A percentile compares a stretch with the other conserved stretches of the same genome.
phyloP scores from a whole-genome alignment of 2,329 filamentous ascomycete species.

The Coniochaeta prunicola region DNA sequence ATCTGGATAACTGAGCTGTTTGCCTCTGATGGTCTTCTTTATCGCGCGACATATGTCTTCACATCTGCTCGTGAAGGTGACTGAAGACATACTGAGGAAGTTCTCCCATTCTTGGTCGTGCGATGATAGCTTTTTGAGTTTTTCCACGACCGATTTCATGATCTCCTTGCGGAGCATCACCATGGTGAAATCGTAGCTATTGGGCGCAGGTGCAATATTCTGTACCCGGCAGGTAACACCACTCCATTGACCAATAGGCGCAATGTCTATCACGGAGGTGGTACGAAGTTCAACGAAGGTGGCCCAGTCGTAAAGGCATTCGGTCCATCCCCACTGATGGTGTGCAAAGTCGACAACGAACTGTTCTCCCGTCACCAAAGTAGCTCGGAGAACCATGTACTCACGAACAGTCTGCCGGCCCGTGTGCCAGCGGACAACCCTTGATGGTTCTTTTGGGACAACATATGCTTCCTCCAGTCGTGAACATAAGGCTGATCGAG shows the following conservation, averaged over 20 bases:
- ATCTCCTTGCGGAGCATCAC: slow-evolving; percentile 88
- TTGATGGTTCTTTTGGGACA: background rate
- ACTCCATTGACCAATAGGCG: background rate
- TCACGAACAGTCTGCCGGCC: background rate
- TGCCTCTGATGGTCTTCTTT: background rate
- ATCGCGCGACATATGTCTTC: background rate
- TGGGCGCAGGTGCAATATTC: background rate
- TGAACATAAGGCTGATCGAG: background rate
- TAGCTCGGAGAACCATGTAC: background rate
- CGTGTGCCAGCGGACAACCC: background rate
- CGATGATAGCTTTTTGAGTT: slow-evolving; percentile 21
- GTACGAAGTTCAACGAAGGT: background rate
- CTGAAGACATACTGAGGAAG: background rate
- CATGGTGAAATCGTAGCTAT: slow-evolving; percentile 59
- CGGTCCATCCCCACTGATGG: background rate
- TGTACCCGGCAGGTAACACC: background rate
- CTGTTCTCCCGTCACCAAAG: background rate
- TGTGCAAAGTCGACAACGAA: background rate
- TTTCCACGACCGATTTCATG: slow-evolving; percentile 89
- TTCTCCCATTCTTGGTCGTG: background rate
- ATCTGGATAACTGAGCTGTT: background rate
- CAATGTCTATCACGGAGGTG: background rate
- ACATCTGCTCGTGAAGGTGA: background rate
- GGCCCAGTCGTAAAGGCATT: background rate
- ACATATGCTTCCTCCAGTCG: background rate